A percentile compares a stretch with the other conserved stretches of the same genome.
Conservation (phyloP, 2,329 filamentous ascomycete genomes). For the Colletotrichum sp. region DNA sequence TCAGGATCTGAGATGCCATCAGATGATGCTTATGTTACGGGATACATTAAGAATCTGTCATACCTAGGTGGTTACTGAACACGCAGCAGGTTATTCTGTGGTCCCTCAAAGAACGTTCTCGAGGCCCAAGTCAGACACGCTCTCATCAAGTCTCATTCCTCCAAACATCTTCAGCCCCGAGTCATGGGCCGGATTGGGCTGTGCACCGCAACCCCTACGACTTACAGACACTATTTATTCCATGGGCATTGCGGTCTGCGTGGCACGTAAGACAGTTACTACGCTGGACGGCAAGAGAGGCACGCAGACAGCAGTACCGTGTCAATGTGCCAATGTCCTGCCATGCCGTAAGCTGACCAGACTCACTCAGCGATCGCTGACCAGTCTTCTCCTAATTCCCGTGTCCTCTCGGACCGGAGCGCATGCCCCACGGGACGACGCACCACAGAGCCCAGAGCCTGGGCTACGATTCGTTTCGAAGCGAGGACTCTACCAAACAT, state of each 20-base stretch:
- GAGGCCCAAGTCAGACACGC: neutral
- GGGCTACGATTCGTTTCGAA: constrained; percentile 6
- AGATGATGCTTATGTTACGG: neutral
- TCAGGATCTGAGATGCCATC: neutral
- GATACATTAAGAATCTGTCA: neutral
- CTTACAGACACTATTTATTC: neutral
- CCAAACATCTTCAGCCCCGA: neutral
- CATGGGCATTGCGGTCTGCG: neutral
- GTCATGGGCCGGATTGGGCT: neutral
- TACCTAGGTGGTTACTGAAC: neutral
- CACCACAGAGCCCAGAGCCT: neutral
- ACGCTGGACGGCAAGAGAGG: neutral
- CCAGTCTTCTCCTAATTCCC: neutral
- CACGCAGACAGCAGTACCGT: neutral
- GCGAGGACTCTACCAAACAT: constrained; percentile 10
- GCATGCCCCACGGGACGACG: neutral
- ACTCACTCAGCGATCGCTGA: neutral
- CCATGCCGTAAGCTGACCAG: neutral
- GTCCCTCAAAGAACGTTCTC: neutral
- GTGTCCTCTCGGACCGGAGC: neutral
- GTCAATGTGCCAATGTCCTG: neutral
- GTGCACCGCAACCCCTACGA: neutral
- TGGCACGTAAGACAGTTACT: neutral
- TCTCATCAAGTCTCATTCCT: neutral
- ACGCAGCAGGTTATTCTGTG: neutral